phyloP scores from a whole-genome alignment of 1,284 basidiomycete species.

The Laetiporus sulphureus region DNA sequence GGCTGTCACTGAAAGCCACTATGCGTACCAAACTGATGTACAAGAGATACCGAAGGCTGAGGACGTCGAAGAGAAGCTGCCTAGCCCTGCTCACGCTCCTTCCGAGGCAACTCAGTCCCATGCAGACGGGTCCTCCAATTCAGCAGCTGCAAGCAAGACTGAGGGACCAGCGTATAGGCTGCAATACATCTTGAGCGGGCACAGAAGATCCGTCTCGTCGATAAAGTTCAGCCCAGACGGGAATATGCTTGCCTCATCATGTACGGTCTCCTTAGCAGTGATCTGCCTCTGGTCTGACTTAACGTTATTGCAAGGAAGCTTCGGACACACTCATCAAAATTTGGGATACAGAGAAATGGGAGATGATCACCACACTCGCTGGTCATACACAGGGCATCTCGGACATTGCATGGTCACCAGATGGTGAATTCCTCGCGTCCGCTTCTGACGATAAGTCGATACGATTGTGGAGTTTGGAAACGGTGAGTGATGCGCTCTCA shows the following conservation, averaged over 20 bases:
- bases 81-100: too few relatives aligned
- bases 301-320: constrained; percentile 42
- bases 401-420: constrained; percentile 81
- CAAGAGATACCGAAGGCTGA: too few relatives aligned
- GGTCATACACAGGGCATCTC: constrained; percentile 81
- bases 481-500: constrained; percentile 33
- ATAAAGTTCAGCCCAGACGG: constrained; percentile 80
- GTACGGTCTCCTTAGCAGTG: constrained; percentile 36
- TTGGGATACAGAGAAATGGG: constrained; percentile 68
- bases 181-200: constrained; percentile 60
- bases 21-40: too few relatives aligned
- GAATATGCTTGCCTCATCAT: constrained; percentile 63
- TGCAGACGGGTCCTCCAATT: too few relatives aligned
- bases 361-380: constrained; percentile 62
- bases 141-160: constrained; percentile 1
- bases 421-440: constrained; percentile 78
- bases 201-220: constrained; percentile 66
- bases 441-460: constrained; percentile 89
- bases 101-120: too few relatives aligned
- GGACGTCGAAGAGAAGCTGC: too few relatives aligned
- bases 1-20: too few relatives aligned
- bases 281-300: constrained; percentile 10
- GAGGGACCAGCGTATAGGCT: constrained; percentile 34
- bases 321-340: constrained; percentile 76
- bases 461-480: constrained; percentile 73